These are phyloP conservation scores for Sophora flavescens DNA, from an alignment of 306 rosid species.

Conservation along the genomic window DNA sequence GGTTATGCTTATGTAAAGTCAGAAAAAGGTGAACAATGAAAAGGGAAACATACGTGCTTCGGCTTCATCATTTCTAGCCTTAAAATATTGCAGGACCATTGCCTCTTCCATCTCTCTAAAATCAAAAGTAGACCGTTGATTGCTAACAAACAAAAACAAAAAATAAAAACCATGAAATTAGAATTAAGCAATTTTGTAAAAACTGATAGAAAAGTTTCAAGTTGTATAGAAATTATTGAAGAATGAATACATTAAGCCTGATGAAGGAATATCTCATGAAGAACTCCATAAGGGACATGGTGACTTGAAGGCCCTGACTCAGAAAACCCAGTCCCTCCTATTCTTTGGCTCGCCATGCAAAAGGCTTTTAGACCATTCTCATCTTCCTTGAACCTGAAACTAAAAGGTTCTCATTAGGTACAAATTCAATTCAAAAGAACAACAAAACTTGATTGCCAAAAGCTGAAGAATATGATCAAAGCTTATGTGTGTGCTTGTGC, in stretches of 20 bases:
- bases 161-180: neutral
- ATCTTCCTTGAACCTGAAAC: constrained; percentile 54
- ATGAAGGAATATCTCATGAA: constrained; percentile 73
- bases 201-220: constrained; percentile 23
- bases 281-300: constrained; percentile 74
- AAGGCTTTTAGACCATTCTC: constrained; percentile 57
- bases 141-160: constrained; percentile 44
- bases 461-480: constrained; percentile 44
- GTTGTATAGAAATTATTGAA: too few relatives aligned
- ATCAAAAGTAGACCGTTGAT: constrained; percentile 80
- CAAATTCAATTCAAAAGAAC: constrained; percentile 44
- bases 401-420: constrained; percentile 44
- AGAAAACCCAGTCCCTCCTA: constrained; percentile 77
- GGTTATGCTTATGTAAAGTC: constrained; percentile 62
- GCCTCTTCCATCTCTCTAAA: constrained; percentile 98
- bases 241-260: constrained; percentile 81
- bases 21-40: constrained; percentile 43
- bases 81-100: constrained; percentile 76
- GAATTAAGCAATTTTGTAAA: constrained; percentile 26
- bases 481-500: constrained; percentile 21
- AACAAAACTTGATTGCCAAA: constrained; percentile 36
- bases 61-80: constrained; percentile 80
- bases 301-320: constrained; percentile 80
- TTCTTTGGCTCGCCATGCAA: constrained; percentile 86
- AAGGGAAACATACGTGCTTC: constrained; percentile 64